Evolutionary conservation across 768 basidiomycete genomes (phyloP).

Genomic region (Podaxis sp.): DNA sequence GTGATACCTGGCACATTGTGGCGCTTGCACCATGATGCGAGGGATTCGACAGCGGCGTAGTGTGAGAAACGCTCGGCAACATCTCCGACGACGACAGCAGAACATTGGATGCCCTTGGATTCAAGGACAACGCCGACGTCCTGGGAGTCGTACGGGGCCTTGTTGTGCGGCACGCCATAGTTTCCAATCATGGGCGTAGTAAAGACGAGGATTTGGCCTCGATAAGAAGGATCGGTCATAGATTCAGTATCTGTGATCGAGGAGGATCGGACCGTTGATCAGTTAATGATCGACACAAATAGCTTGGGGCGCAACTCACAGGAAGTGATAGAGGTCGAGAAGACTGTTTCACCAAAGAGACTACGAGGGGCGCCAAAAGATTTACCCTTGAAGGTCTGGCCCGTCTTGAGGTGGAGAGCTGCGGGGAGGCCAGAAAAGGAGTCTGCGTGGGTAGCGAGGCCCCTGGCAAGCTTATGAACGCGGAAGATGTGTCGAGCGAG

Average conservation of each 20-base stretch:
- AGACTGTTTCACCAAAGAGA: slow-evolving; percentile 95
- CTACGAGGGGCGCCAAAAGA: slow-evolving; percentile 89
- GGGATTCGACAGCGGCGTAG: slow-evolving; percentile 89
- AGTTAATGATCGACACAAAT: neutral
- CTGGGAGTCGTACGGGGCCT: slow-evolving; percentile 63
- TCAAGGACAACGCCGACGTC: slow-evolving; percentile 91
- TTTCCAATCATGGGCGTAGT: slow-evolving; percentile 98
- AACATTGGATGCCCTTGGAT: slow-evolving; percentile 85
- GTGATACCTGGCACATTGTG: slow-evolving; percentile 91
- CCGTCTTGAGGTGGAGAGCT: slow-evolving; percentile 87
- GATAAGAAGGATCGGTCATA: slow-evolving; percentile 99
- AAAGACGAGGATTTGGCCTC: slow-evolving; percentile 97
- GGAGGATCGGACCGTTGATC: slow-evolving; percentile 16
- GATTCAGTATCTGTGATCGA: slow-evolving; percentile 86
- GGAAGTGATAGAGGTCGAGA: slow-evolving; percentile 98
- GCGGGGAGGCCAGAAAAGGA: slow-evolving; percentile 62
- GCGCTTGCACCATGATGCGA: slow-evolving; percentile 91
- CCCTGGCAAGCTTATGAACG: slow-evolving; percentile 51
- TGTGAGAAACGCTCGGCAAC: slow-evolving; percentile 95
- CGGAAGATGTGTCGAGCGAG: slow-evolving; percentile 53
- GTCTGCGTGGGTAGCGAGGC: slow-evolving; percentile 67
- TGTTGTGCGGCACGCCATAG: slow-evolving; percentile 91
- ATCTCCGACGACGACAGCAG: slow-evolving; percentile 91
- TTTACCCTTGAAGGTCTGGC: slow-evolving; percentile 87
- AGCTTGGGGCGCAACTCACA: slow-evolving; percentile 53